Evolutionary conservation across 2,329 filamentous ascomycete genomes (phyloP).

Genomic region (Lachnellula occidentalis): DNA sequence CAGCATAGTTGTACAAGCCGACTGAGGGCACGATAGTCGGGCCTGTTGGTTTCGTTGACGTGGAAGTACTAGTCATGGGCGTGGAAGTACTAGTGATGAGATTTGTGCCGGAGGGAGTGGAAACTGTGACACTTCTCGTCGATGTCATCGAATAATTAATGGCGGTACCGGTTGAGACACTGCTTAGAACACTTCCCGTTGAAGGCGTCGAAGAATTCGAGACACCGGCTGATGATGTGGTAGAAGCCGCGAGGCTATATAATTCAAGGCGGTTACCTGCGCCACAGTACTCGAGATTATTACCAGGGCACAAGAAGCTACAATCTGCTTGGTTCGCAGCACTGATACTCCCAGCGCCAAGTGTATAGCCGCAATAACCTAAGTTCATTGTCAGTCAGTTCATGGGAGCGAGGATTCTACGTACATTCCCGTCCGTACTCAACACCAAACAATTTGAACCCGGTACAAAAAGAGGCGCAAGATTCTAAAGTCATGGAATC

Average conservation of each 20-base stretch:
- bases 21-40: constrained; percentile 15
- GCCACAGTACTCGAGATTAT: constrained; percentile 29
- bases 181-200: not conserved
- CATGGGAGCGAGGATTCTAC: constrained; percentile 7
- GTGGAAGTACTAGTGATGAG: constrained; percentile 8
- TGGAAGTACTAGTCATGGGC: constrained; percentile 4
- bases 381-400: not conserved
- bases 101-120: not conserved
- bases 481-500: constrained; percentile 32
- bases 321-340: constrained; percentile 23
- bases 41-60: constrained; percentile 12
- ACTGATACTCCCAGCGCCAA: constrained; percentile 18
- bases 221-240: not conserved
- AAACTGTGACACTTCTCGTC: not conserved
- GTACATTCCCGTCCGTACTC: constrained; percentile 35
- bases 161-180: no score
- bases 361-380: constrained; percentile 28
- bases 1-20: constrained; percentile 23
- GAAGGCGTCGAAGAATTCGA: constrained; percentile 5
- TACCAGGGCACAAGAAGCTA: constrained; percentile 20
- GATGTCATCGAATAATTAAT: no score
- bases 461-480: constrained; percentile 28
- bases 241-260: not conserved
- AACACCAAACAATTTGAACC: constrained; percentile 33
- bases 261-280: constrained; percentile 19